Conservation (phyloP, 2,329 filamentous ascomycete genomes). For the Exophiala aquamarina region DNA sequence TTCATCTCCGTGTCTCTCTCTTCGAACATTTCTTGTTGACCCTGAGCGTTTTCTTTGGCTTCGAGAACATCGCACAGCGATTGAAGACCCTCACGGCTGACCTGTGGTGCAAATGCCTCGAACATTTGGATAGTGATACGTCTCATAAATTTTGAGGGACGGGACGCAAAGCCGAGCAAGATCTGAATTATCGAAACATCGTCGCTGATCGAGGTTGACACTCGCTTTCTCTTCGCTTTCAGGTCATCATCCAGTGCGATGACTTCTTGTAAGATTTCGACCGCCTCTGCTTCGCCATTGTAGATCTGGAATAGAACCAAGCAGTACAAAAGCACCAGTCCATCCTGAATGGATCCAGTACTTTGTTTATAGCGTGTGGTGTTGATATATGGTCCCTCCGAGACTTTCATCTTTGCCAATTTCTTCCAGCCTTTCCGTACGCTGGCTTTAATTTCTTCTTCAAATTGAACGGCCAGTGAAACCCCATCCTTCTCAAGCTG, state of each 20-base stretch:
- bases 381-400: background rate
- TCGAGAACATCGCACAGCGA: constrained; percentile 65
- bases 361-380: constrained; percentile 24
- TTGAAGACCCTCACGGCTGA: constrained; percentile 72
- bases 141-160: constrained; percentile 78
- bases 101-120: constrained; percentile 71
- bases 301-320: constrained; percentile 86
- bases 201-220: constrained; percentile 27
- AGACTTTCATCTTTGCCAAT: constrained; percentile 30
- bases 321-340: constrained; percentile 77
- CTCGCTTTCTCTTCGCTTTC: constrained; percentile 1
- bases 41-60: constrained; percentile 76
- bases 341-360: constrained; percentile 52
- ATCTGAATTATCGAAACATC: constrained; percentile 77
- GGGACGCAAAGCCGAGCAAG: constrained; percentile 82
- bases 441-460: constrained; percentile 14
- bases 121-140: constrained; percentile 89
- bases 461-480: constrained; percentile 11
- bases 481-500: constrained; percentile 2
- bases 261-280: constrained; percentile 80
- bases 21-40: constrained; percentile 83
- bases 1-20: constrained; percentile 63
- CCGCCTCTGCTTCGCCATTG: constrained; percentile 81
- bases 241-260: constrained; percentile 65
- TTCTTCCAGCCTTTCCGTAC: constrained; percentile 44